A percentile compares a stretch with the other conserved stretches of the same genome.
These are phyloP conservation scores for Termitomyces sp. DNA, from an alignment of 768 basidiomycete species.

Conservation along the genomic window DNA sequence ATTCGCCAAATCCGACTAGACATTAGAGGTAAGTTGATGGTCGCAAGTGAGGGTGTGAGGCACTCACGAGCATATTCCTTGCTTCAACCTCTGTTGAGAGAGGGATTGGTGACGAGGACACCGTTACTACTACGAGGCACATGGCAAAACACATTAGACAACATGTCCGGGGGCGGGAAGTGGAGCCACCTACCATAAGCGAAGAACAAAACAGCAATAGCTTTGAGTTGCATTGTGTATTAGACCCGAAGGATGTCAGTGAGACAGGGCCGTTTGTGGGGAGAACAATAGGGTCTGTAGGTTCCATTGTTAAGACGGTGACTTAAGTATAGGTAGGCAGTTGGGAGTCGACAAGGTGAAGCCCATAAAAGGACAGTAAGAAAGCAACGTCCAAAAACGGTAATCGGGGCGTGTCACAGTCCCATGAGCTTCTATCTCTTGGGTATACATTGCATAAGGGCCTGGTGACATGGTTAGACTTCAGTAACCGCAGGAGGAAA, in stretches of 20 bases:
- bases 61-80: slow-evolving; percentile 8
- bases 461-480: not conserved
- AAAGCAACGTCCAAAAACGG: slow-evolving; percentile 22
- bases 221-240: slow-evolving; percentile 28
- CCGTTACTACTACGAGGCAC: slow-evolving; percentile 18
- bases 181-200: slow-evolving; percentile 25
- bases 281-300: slow-evolving; percentile 15
- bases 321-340: slow-evolving; percentile 7
- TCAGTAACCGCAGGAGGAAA: not conserved
- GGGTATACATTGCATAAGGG: not conserved
- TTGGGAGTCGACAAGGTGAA: slow-evolving; percentile 9
- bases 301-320: slow-evolving; percentile 8
- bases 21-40: not conserved
- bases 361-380: slow-evolving; percentile 19
- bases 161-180: not conserved
- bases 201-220: slow-evolving; percentile 24
- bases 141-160: slow-evolving; percentile 4
- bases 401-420: not conserved
- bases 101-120: slow-evolving; percentile 30
- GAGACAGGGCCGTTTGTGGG: not conserved
- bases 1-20: slow-evolving; percentile 1
- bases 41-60: not conserved
- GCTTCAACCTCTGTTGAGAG: slow-evolving; percentile 21
- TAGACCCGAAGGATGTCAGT: not conserved
- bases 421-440: not conserved